These are phyloP conservation scores for Phytophthora vignae DNA, from an alignment of 352 stramenopile genomes.

Conservation along the genomic window DNA sequence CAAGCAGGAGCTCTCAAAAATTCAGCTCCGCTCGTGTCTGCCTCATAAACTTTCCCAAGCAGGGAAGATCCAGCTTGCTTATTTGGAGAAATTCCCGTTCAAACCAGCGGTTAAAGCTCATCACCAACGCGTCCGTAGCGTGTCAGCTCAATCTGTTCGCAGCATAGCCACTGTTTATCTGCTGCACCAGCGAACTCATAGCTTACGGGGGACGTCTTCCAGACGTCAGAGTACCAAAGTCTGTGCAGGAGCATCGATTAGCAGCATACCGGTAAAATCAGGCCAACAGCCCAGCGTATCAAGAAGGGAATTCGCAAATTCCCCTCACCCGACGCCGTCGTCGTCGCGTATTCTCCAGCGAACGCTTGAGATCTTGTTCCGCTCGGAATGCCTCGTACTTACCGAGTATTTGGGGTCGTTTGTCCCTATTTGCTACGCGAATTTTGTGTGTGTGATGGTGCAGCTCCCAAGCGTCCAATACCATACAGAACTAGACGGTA, in stretches of 20 bases:
- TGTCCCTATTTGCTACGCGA: constrained; percentile 39
- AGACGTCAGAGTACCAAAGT: too few relatives aligned
- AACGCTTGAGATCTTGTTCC: constrained; percentile 36
- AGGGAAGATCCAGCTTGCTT: constrained; percentile 10
- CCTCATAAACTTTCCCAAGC: constrained; percentile 11
- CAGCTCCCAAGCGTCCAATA: constrained; percentile 37
- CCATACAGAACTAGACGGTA: constrained; percentile 36
- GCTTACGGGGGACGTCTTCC: too few relatives aligned
- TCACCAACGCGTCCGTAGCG: too few relatives aligned
- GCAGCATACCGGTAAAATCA: too few relatives aligned
- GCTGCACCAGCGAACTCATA: too few relatives aligned
- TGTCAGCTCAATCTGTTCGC: too few relatives aligned
- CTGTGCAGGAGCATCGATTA: too few relatives aligned
- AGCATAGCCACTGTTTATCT: too few relatives aligned
- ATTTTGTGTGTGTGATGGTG: constrained; percentile 29
- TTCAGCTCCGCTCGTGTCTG: constrained; percentile 29
- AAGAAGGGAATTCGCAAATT: neutral
- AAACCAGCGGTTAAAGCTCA: neutral
- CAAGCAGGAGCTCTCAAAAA: constrained; percentile 15
- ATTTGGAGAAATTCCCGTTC: neutral
- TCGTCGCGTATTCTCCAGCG: constrained; percentile 11
- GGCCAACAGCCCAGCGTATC: too few relatives aligned
- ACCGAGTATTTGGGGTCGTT: constrained; percentile 53
- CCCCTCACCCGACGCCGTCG: neutral
- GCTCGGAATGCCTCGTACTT: constrained; percentile 41